These are phyloP conservation scores for Stentor coeruleus DNA, from an alignment of 73 alveolate species.

Conservation along the genomic window DNA sequence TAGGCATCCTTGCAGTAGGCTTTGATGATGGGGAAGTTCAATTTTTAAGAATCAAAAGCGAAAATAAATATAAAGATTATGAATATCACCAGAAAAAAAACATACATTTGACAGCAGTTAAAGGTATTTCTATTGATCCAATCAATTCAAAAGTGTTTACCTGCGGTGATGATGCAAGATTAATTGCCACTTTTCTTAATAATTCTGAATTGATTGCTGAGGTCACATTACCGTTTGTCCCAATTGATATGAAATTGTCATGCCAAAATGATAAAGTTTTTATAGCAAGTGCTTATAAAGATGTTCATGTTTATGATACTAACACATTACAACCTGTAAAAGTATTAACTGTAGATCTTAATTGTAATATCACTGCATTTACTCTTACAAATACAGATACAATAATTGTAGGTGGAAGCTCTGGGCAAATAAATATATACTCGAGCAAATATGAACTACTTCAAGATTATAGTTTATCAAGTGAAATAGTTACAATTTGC, in stretches of 20 bases:
- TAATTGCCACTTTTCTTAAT: background rate
- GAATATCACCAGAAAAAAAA: background rate
- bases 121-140: background rate
- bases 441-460: background rate
- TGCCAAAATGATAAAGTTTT: too few relatives aligned
- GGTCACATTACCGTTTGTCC: background rate
- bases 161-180: background rate
- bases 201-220: background rate
- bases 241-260: background rate
- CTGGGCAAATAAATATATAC: background rate
- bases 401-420: background rate
- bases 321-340: too few relatives aligned
- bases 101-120: background rate
- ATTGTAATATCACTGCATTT: background rate
- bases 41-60: background rate
- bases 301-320: background rate
- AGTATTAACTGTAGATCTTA: background rate
- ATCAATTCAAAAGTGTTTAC: background rate
- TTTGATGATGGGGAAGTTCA: background rate
- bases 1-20: background rate
- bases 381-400: background rate
- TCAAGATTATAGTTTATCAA: background rate
- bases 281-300: background rate
- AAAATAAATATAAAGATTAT: background rate
- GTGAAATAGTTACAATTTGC: background rate